These are phyloP conservation scores for Ophiostoma fasciatum DNA, from an alignment of 2,329 filamentous ascomycete species.

Conservation along the genomic window DNA sequence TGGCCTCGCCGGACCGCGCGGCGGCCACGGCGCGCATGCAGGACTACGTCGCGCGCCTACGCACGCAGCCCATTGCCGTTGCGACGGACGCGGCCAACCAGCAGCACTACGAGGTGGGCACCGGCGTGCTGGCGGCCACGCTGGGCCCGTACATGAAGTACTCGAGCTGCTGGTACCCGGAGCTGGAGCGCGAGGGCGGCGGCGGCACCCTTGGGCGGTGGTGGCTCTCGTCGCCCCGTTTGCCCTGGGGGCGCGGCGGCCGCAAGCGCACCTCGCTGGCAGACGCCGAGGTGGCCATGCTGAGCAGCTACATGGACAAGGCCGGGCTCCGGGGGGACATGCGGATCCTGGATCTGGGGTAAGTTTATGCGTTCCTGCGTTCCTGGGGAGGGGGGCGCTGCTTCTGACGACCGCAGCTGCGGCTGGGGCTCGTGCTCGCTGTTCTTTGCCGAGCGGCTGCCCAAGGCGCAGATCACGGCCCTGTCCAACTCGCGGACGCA, in stretches of 20 bases:
- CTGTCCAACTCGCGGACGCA: slow-evolving; percentile 59
- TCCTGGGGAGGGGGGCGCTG: too few relatives aligned
- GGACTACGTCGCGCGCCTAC: slow-evolving; percentile 46
- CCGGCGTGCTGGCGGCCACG: slow-evolving; percentile 43
- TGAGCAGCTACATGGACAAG: slow-evolving; percentile 45
- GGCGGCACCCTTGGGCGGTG: not conserved
- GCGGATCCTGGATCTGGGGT: slow-evolving; percentile 48
- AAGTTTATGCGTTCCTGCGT: too few relatives aligned
- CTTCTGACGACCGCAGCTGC: too few relatives aligned
- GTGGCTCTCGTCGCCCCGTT: not conserved
- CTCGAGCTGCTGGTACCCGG: slow-evolving; percentile 48
- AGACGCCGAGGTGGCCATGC: slow-evolving; percentile 52
- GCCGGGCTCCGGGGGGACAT: slow-evolving; percentile 45
- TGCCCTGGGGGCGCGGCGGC: not conserved
- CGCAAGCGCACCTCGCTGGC: slow-evolving; percentile 43
- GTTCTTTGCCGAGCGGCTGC: slow-evolving; percentile 51
- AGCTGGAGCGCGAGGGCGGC: not conserved
- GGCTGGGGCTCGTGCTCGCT: slow-evolving; percentile 54
- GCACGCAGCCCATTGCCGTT: slow-evolving; percentile 49
- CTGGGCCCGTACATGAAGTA: slow-evolving; percentile 61
- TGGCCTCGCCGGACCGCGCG: slow-evolving; percentile 21
- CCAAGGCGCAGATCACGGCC: slow-evolving; percentile 45
- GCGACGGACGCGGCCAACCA: slow-evolving; percentile 49
- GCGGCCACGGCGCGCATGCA: slow-evolving; percentile 31
- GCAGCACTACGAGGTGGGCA: slow-evolving; percentile 61